These are phyloP conservation scores for Leptographium flavum DNA, from an alignment of 2,329 filamentous ascomycete genomes.

Conservation along the genomic window DNA sequence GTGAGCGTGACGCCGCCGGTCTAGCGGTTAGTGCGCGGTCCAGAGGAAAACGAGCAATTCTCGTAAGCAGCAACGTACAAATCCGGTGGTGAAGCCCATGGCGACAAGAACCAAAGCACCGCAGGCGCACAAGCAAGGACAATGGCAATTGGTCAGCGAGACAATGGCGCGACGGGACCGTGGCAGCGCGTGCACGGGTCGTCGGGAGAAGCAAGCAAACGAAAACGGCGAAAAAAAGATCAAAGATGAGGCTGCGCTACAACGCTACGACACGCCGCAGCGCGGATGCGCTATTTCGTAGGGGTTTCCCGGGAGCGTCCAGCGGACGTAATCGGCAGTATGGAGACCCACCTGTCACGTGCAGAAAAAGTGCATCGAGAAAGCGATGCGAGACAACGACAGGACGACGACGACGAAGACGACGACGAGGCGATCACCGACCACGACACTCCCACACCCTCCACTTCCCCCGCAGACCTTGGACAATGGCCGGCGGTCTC, in stretches of 20 bases:
- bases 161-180: too few relatives aligned
- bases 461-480: background rate
- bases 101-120: background rate
- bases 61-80: constrained; percentile 42
- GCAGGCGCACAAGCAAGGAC: background rate
- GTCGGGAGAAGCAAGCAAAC: too few relatives aligned
- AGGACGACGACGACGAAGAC: background rate
- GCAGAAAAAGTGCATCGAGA: background rate
- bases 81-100: constrained; percentile 64
- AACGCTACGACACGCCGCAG: too few relatives aligned
- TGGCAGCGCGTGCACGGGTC: too few relatives aligned
- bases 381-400: too few relatives aligned
- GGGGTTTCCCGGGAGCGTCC: background rate
- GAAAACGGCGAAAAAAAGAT: background rate
- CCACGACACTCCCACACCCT: background rate
- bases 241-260: too few relatives aligned
- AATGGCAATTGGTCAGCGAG: background rate
- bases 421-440: too few relatives aligned
- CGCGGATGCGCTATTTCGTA: background rate
- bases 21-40: constrained; percentile 32
- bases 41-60: too few relatives aligned
- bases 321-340: background rate
- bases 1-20: constrained; percentile 65
- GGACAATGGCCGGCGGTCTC: constrained; percentile 70
- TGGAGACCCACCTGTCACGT: background rate